phyloP scores from a whole-genome alignment of 2,329 filamentous ascomycete genomes.

The Beauveria sp. region DNA sequence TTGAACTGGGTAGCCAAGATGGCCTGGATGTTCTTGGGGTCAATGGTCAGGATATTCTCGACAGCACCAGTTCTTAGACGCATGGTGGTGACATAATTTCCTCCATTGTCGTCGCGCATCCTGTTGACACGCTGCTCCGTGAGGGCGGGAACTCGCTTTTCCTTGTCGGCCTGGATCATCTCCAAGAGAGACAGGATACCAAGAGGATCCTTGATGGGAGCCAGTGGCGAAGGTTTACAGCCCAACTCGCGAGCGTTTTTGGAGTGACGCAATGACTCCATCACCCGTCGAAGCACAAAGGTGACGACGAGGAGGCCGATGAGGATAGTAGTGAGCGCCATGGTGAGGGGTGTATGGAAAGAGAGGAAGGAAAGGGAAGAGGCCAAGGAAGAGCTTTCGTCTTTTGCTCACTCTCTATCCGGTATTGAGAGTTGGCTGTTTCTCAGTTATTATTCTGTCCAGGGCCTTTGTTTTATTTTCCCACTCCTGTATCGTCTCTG shows the following conservation, averaged over 20 bases:
- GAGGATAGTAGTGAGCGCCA: conserved; percentile 5
- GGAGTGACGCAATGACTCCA: conserved; percentile 3
- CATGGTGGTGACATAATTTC: conserved; percentile 14
- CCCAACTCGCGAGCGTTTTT: conserved; percentile 13
- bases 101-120: conserved; percentile 13
- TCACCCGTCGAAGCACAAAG: conserved; percentile 5
- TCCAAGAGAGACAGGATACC: conserved; percentile 14
- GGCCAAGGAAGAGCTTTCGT: background rate
- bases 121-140: conserved; percentile 9
- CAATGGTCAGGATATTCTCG: conserved; percentile 16
- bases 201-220: conserved; percentile 14
- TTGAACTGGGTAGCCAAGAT: conserved; percentile 21
- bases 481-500: background rate
- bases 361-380: background rate
- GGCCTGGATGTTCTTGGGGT: conserved; percentile 23
- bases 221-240: conserved; percentile 14
- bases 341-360: background rate
- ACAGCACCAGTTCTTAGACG: conserved; percentile 7
- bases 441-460: background rate
- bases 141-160: conserved; percentile 15
- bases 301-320: conserved; percentile 4
- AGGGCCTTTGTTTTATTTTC: background rate
- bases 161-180: conserved; percentile 14
- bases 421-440: background rate
- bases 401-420: background rate